These are phyloP conservation scores for Hypoxylon sp. DNA, from an alignment of 2,329 filamentous ascomycete species.

Conservation along the genomic window DNA sequence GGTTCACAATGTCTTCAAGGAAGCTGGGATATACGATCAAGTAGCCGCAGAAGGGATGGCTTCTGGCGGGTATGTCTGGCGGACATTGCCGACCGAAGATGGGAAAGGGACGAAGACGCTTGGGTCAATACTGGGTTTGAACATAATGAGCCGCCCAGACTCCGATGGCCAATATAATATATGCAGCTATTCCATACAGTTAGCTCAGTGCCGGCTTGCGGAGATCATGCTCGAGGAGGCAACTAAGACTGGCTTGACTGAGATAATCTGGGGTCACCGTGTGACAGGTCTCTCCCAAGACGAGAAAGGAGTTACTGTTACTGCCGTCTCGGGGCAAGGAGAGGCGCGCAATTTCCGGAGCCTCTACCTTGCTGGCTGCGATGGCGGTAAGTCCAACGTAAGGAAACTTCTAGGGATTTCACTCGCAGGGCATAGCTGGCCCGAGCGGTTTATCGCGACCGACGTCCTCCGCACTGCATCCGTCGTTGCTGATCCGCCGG, in stretches of 20 bases:
- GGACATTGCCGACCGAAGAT: slow-evolving; percentile 27
- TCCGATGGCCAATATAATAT: slow-evolving; percentile 22
- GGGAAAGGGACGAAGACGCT: slow-evolving; percentile 21
- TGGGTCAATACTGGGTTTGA: slow-evolving; percentile 20
- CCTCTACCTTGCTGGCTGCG: slow-evolving; percentile 26
- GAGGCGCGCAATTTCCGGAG: slow-evolving; percentile 13
- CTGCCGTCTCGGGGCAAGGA: neutral
- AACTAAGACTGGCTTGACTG: slow-evolving; percentile 16
- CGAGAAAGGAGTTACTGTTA: slow-evolving; percentile 17
- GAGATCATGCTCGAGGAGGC: slow-evolving; percentile 29
- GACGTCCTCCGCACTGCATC: slow-evolving; percentile 25
- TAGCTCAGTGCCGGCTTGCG: slow-evolving; percentile 32
- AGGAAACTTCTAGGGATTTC: slow-evolving; percentile 31
- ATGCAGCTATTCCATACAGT: slow-evolving; percentile 27
- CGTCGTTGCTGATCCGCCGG: slow-evolving; percentile 21
- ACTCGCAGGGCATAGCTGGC: slow-evolving; percentile 31
- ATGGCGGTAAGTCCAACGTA: slow-evolving; percentile 26
- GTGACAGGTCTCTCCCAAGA: slow-evolving; percentile 26
- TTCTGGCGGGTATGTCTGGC: slow-evolving; percentile 29
- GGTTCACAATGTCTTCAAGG: slow-evolving; percentile 29
- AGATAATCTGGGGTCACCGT: slow-evolving; percentile 28
- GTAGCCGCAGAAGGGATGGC: slow-evolving; percentile 29
- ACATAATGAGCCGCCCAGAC: slow-evolving; percentile 25
- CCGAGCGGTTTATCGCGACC: slow-evolving; percentile 29
- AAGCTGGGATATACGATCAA: slow-evolving; percentile 31